Evolutionary conservation across 768 basidiomycete species (phyloP), one percentile per base, ranked within the genome.

Genomic region (Mycena belliarum): DNA sequence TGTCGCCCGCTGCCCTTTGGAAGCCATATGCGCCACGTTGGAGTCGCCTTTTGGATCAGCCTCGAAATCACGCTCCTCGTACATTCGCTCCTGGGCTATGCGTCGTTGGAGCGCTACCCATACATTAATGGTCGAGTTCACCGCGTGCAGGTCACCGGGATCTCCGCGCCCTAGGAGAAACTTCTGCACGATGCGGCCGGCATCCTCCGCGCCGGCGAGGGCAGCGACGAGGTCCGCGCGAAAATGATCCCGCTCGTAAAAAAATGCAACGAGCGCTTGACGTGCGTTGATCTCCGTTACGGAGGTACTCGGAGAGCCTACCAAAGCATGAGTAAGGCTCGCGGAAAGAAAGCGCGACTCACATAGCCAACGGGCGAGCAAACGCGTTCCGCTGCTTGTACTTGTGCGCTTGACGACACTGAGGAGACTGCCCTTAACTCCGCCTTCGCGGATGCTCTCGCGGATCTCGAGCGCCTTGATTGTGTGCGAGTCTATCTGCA

Each of bases 401-500:
- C 82, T 75, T 0, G 93, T 95, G 44, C 89, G 80, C 67, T 88
- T 92, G 54, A 94, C 77, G 29, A 82, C 82, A 63, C 84, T 88
- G 29, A 93, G 65, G 52, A 95, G 76, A 65, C 87, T 92, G 5
- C 93, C 93, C 54, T 81, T 83, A 12, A 75, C 69, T 0, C 90
- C 86, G 0, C 90, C 89, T 65, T 93, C 91, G 28, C 84, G 77
- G 25, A 84, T 79, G 28, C 80, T 81, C 73, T 93, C 91, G 23
- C 85, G 80, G 50, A 95, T 88, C 70, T 95, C 93, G 43, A 95
- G 82, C n/a, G 89, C 87, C 68, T 89, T 88, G 71, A 94, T 88
- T 1, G 93, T 94, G 68, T 94, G 87, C 5, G 89, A 81, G 68
- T 95, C 93, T 54, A 95, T 91, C 63, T 93, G 88, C 91, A 95